Percentiles rank a stretch among this genome's conserved stretches.
phyloP scores from a whole-genome alignment of 179 eudicot species.

The Pouteria campechiana region DNA sequence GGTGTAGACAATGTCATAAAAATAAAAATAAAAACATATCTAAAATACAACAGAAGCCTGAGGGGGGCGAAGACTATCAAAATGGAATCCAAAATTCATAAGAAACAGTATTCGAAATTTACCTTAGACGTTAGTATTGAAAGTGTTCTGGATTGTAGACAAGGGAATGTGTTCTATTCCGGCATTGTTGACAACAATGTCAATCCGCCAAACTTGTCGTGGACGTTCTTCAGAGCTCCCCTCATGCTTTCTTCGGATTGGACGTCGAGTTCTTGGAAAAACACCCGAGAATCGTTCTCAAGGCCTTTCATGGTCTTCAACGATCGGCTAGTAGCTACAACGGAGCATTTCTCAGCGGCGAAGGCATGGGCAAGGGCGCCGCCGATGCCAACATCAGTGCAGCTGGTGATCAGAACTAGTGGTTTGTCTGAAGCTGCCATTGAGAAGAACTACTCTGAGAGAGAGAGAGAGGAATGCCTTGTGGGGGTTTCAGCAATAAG shows the following conservation, averaged over 20 bases:
- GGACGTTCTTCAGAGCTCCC: constrained; percentile 23
- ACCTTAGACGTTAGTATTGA: constrained; percentile 82
- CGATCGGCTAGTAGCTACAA: constrained; percentile 63
- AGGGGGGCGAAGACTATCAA: too few relatives aligned
- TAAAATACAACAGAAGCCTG: too few relatives aligned
- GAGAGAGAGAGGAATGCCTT: too few relatives aligned
- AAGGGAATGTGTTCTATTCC: constrained; percentile 76
- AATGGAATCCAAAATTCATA: too few relatives aligned
- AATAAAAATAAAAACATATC: too few relatives aligned
- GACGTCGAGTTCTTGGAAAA: constrained; percentile 61
- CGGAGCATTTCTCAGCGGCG: constrained; percentile 50
- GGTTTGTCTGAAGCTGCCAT: constrained; percentile 13
- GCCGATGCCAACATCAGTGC: constrained; percentile 76
- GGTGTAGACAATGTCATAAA: too few relatives aligned
- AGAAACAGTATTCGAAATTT: too few relatives aligned
- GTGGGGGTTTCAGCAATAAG: too few relatives aligned
- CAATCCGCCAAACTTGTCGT: constrained; percentile 61
- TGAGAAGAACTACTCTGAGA: too few relatives aligned
- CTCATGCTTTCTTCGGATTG: constrained; percentile 46
- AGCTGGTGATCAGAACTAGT: constrained; percentile 72
- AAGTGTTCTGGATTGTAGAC: constrained; percentile 36
- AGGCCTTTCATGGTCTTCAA: constrained; percentile 49
- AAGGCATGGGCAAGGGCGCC: constrained; percentile 79
- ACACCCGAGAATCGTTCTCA: constrained; percentile 21
- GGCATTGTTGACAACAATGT: constrained; percentile 69